These are phyloP conservation scores for Aspergillus fructus DNA, from an alignment of 2,329 filamentous ascomycete species.

Conservation along the genomic window DNA sequence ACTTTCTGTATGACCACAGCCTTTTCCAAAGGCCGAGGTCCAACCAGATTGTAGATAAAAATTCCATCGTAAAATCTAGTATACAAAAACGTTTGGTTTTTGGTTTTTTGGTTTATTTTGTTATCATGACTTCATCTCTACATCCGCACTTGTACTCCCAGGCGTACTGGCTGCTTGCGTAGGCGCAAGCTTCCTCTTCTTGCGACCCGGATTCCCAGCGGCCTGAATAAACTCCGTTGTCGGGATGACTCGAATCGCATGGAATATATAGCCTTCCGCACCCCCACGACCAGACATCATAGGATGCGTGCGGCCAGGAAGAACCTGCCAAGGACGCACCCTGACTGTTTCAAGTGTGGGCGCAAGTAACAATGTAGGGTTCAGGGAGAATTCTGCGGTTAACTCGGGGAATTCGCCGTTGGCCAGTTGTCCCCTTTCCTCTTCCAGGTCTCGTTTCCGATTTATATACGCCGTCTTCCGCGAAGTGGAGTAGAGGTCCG, in stretches of 20 bases:
- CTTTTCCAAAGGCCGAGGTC: background rate
- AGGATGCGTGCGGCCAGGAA: conserved; percentile 89
- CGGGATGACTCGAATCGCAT: conserved; percentile 76
- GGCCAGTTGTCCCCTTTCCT: conserved; percentile 8
- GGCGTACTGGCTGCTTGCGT: conserved; percentile 21
- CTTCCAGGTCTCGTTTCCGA: conserved; percentile 31
- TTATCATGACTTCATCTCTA: conserved; percentile 31
- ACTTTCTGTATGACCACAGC: background rate
- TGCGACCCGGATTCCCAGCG: conserved; percentile 67
- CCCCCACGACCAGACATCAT: conserved; percentile 88
- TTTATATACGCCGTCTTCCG: conserved; percentile 70
- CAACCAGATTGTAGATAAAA: background rate
- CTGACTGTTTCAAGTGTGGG: conserved; percentile 78
- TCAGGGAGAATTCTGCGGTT: conserved; percentile 75
- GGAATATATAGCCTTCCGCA: conserved; percentile 87
- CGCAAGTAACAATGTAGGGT: conserved; percentile 79
- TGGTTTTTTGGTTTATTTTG: background rate
- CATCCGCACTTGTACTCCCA: conserved; percentile 20
- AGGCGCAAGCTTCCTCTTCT: conserved; percentile 63
- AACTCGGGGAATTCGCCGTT: conserved; percentile 25
- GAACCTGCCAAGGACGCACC: conserved; percentile 80
- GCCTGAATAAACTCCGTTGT: conserved; percentile 78
- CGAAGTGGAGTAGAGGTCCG: conserved; percentile 80
- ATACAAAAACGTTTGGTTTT: conserved; percentile 1
- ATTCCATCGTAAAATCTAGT: background rate